Evolutionary conservation across 495 filamentous ascomycete species (phyloP).

Genomic region (Cudoniella acicularis): DNA sequence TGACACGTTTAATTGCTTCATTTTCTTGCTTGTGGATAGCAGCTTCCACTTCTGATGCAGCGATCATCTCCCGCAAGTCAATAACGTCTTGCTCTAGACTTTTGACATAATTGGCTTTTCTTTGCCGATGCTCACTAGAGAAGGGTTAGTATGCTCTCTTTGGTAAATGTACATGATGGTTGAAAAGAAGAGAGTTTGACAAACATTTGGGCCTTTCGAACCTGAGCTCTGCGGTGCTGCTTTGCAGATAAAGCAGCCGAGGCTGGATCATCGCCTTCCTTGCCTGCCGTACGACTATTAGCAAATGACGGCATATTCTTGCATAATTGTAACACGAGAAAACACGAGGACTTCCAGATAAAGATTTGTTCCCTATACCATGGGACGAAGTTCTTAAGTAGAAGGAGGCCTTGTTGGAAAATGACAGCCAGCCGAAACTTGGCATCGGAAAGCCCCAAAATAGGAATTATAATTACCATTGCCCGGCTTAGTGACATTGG

Average conservation of each 20-base stretch:
- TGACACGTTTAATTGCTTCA: slow-evolving; percentile 24
- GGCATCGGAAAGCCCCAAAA: neutral
- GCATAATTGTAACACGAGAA: too few species aligned
- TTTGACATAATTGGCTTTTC: slow-evolving; percentile 48
- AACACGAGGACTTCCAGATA: too few species aligned
- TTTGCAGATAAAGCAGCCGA: slow-evolving; percentile 25
- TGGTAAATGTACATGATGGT: too few species aligned
- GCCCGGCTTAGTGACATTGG: slow-evolving; percentile 5
- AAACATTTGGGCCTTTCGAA: slow-evolving; percentile 44
- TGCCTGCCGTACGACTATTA: slow-evolving; percentile 7
- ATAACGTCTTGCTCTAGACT: slow-evolving; percentile 45
- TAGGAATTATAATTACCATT: slow-evolving; percentile 15
- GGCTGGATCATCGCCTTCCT: slow-evolving; percentile 7
- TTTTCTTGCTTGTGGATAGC: slow-evolving; percentile 35
- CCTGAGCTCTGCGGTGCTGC: slow-evolving; percentile 41
- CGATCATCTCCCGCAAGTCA: slow-evolving; percentile 41
- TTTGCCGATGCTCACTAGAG: slow-evolving; percentile 42
- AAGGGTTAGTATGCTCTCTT: slow-evolving; percentile 3
- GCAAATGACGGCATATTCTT: neutral
- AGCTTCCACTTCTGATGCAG: slow-evolving; percentile 27
- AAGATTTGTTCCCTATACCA: too few species aligned
- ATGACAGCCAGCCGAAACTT: neutral
- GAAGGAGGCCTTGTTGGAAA: neutral
- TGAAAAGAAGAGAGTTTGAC: neutral
- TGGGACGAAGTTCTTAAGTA: slow-evolving; percentile 1